phyloP scores from a whole-genome alignment of 2,329 filamentous ascomycete genomes.

The Exophiala dermatitidis region DNA sequence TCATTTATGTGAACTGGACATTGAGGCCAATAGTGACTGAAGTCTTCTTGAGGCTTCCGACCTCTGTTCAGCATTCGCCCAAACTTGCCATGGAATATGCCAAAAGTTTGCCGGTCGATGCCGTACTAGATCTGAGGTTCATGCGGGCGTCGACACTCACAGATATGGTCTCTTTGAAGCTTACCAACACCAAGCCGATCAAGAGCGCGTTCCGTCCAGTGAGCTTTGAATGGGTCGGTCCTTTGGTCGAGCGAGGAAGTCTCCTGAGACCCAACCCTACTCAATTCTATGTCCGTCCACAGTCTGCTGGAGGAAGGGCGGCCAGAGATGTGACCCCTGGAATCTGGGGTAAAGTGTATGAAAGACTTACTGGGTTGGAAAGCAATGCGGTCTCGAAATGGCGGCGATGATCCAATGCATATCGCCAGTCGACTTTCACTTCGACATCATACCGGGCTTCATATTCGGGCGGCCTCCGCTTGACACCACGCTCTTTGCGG shows the following conservation, averaged over 20 bases:
- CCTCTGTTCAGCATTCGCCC: constrained; percentile 55
- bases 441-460: constrained; percentile 1
- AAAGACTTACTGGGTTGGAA: constrained; percentile 31
- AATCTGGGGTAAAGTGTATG: constrained; percentile 39
- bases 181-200: constrained; percentile 37
- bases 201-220: constrained; percentile 36
- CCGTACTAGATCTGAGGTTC: constrained; percentile 40
- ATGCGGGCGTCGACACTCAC: constrained; percentile 42
- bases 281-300: constrained; percentile 36
- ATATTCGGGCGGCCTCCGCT: neutral
- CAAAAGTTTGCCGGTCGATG: constrained; percentile 39
- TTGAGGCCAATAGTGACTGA: constrained; percentile 65
- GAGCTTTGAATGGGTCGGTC: constrained; percentile 33
- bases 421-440: neutral
- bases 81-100: constrained; percentile 39
- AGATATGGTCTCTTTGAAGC: constrained; percentile 35
- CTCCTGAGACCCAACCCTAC: constrained; percentile 36
- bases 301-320: constrained; percentile 31
- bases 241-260: constrained; percentile 31
- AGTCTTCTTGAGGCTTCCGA: constrained; percentile 62
- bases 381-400: constrained; percentile 16
- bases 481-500: neutral
- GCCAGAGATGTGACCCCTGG: constrained; percentile 36
- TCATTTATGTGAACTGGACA: constrained; percentile 57
- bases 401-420: constrained; percentile 12